Evolutionary conservation across 768 basidiomycete genomes (phyloP), one percentile per base, ranked within the genome.

Genomic region (Cytidiella melzeri): DNA sequence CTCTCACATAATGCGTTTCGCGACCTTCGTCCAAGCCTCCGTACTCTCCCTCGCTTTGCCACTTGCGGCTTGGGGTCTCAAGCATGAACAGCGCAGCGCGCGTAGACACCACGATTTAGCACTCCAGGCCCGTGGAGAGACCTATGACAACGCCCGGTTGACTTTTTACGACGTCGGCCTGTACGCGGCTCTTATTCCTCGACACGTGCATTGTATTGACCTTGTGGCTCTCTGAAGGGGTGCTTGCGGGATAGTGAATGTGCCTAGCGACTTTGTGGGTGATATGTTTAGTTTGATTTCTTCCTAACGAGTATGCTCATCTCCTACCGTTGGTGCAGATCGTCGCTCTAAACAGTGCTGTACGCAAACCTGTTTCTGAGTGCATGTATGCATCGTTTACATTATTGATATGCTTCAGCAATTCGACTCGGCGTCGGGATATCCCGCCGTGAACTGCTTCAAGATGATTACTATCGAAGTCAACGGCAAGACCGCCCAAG

Each of bases 381-480:
- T 24, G 23, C 1, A 37, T 25, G 7, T 21, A 18, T 37, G 23
- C 42, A 42, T 6, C 15, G 26, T 36, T 6, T 19, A 6, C 19
- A 19, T 27, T 25, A 38, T 18, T 12, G 47, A 21, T 48, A 39
- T 24, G 51, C 46, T 58, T 26, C 20, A 73, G 60, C 74, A 83
- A 68, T 87, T 67, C 57, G 83, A 83, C 7, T 7, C 30, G 12
- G 51, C 51, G 36, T n/a, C n/a, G n/a, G 74, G 75, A 5, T 85
- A 79, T 63, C 84, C 87, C 4, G 79, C 84, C 1, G 78, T 80
- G 19, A 45, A 79, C 34, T 92, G 89, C 64, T 76, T 75, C 61
- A 67, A 76, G 59, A 57, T 55, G 18, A 83, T 92, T 55, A 76
- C 74, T 9, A 81, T 92, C 65, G 67, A 69, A 4, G 80, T 72